These are phyloP conservation scores for Vanderwaltozyma polyspora DNA, from an alignment of 805 yeast species.

Conservation along the genomic window DNA sequence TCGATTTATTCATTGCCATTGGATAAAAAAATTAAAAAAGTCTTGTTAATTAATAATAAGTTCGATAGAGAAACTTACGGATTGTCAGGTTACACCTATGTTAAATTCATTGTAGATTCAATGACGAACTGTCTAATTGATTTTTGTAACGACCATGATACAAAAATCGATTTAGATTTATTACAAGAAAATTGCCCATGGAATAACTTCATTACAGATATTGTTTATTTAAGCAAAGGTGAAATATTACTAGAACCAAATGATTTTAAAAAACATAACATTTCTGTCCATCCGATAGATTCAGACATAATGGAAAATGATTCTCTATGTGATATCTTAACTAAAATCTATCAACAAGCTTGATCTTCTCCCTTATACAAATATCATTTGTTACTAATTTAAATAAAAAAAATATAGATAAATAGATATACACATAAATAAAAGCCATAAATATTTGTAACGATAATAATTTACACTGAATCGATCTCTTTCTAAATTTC, in stretches of 20 bases:
- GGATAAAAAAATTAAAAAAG: conserved; percentile 29
- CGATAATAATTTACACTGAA: too few species aligned
- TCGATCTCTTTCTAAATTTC: too few species aligned
- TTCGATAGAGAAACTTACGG: conserved; percentile 73
- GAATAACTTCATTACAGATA: conserved; percentile 48
- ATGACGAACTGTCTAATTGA: conserved; percentile 17
- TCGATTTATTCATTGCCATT: conserved; percentile 31
- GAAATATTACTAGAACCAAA: conserved; percentile 40
- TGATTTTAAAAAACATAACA: conserved; percentile 32
- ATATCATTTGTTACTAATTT: too few species aligned
- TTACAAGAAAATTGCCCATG: conserved; percentile 20
- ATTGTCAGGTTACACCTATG: conserved; percentile 48
- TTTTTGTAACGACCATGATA: conserved; percentile 5
- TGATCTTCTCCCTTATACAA: too few species aligned
- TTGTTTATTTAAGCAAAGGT: conserved; percentile 42
- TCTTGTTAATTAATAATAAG: conserved; percentile 62
- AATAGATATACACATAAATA: too few species aligned
- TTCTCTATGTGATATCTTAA: conserved; percentile 9
- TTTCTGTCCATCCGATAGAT: conserved; percentile 32
- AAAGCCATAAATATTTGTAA: too few species aligned
- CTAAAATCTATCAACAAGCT: conserved; percentile 4
- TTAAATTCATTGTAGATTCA: conserved; percentile 37
- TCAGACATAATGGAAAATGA: conserved; percentile 18
- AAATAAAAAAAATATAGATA: too few species aligned
- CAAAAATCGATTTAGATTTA: background rate